Conservation (phyloP, 352 stramenopile genomes). For the Blastocystis sp. region DNA sequence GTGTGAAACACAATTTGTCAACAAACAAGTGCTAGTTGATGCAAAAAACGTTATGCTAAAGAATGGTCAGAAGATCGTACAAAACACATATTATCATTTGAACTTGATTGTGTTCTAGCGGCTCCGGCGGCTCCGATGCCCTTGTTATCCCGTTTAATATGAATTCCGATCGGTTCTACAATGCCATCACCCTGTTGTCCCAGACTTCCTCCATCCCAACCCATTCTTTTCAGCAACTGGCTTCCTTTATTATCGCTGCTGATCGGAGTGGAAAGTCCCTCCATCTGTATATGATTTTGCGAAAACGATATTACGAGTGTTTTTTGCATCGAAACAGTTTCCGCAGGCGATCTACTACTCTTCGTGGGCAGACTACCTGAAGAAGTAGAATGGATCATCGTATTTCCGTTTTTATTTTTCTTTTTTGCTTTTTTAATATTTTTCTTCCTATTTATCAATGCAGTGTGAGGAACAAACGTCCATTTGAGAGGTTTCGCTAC, state of each 20-base stretch:
- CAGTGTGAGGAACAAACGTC: background rate
- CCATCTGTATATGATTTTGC: background rate
- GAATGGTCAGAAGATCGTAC: background rate
- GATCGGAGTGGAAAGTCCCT: slow-evolving; percentile 4
- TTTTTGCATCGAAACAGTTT: background rate
- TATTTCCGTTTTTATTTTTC: background rate
- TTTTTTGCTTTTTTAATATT: background rate
- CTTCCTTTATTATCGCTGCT: slow-evolving; percentile 21
- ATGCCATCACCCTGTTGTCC: slow-evolving; percentile 25
- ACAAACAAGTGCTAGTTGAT: background rate
- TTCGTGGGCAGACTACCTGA: background rate
- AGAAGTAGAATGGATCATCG: background rate
- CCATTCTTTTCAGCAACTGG: slow-evolving; percentile 43
- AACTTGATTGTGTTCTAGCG: background rate
- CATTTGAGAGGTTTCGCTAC: background rate
- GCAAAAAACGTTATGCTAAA: background rate
- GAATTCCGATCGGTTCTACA: slow-evolving; percentile 45
- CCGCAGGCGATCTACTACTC: background rate
- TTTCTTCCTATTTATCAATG: background rate
- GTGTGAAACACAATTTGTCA: background rate
- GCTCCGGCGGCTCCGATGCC: background rate
- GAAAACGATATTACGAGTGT: background rate
- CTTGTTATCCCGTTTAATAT: slow-evolving; percentile 61
- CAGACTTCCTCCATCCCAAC: slow-evolving; percentile 37
- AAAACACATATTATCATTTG: slow-evolving; percentile 11